Evolutionary conservation across 345 rosid genomes (phyloP).

Genomic region (Syzygium jambos): DNA sequence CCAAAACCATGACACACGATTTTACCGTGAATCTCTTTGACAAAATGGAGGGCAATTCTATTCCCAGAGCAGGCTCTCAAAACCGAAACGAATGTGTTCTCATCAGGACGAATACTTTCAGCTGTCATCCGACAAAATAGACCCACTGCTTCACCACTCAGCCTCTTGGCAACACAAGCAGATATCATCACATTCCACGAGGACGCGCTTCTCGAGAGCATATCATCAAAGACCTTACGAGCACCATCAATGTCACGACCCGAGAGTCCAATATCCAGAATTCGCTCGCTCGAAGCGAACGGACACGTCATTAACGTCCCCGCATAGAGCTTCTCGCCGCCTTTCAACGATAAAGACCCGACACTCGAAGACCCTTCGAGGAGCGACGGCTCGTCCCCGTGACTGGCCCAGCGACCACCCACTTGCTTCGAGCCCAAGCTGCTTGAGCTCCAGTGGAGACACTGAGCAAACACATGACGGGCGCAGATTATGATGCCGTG

Average conservation of each 20-base stretch:
- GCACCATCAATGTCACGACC: conserved; percentile 18
- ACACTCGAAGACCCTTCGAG: background rate
- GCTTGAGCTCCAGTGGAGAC: background rate
- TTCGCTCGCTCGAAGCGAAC: background rate
- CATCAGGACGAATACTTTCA: conserved; percentile 33
- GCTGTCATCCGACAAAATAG: conserved; percentile 31
- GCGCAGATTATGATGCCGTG: background rate
- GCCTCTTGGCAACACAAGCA: conserved; percentile 28
- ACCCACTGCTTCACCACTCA: conserved; percentile 17
- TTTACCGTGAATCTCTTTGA: conserved; percentile 60
- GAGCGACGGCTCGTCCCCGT: background rate
- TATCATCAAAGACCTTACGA: conserved; percentile 53
- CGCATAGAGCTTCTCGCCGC: background rate
- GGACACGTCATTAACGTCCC: background rate
- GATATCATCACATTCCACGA: conserved; percentile 49
- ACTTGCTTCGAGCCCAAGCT: background rate
- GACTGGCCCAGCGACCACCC: background rate
- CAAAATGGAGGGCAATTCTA: conserved; percentile 17
- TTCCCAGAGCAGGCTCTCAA: conserved; percentile 41
- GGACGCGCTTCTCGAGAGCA: conserved; percentile 38
- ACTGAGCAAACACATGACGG: background rate
- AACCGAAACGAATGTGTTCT: conserved; percentile 28
- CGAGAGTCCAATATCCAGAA: background rate
- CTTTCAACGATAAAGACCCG: background rate
- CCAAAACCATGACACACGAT: conserved; percentile 48